Evolutionary conservation across 352 stramenopile genomes (phyloP).

Genomic region (Phytophthora cajani): DNA sequence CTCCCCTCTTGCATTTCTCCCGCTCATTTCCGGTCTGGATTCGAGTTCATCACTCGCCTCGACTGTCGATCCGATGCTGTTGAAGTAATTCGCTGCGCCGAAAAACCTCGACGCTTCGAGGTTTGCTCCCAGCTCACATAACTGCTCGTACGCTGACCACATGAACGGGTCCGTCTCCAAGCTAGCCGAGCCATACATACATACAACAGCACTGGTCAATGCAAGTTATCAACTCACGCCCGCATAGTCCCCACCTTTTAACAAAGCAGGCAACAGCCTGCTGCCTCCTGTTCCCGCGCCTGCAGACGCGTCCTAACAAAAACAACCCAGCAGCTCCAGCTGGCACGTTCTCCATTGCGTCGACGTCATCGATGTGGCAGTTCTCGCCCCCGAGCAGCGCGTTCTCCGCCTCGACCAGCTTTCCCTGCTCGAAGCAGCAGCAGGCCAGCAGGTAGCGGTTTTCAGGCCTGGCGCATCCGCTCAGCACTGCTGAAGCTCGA

Average conservation of each 20-base stretch:
- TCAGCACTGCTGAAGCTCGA: slow-evolving; percentile 66
- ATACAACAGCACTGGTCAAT: slow-evolving; percentile 5
- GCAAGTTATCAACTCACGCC: background rate
- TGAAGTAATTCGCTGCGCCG: slow-evolving; percentile 53
- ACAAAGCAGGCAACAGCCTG: slow-evolving; percentile 92
- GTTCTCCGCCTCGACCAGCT: slow-evolving; percentile 90
- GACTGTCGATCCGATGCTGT: slow-evolving; percentile 21
- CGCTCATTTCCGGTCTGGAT: slow-evolving; percentile 16
- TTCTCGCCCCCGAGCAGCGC: slow-evolving; percentile 75
- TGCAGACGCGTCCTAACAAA: slow-evolving; percentile 92
- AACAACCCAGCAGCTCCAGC: slow-evolving; percentile 92
- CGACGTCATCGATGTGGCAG: slow-evolving; percentile 26
- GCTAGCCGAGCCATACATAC: slow-evolving; percentile 43
- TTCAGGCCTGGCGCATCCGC: slow-evolving; percentile 39
- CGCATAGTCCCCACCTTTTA: slow-evolving; percentile 58
- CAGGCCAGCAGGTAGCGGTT: slow-evolving; percentile 75
- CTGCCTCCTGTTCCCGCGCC: slow-evolving; percentile 86
- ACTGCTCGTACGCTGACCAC: slow-evolving; percentile 93
- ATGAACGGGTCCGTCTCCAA: slow-evolving; percentile 92
- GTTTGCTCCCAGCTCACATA: slow-evolving; percentile 92
- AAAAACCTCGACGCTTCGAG: slow-evolving; percentile 75
- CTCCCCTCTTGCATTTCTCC: background rate
- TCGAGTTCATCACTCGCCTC: slow-evolving; percentile 9
- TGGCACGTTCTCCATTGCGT: slow-evolving; percentile 47
- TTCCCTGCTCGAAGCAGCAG: slow-evolving; percentile 79